Percentiles rank a stretch among this genome's conserved stretches.
These are phyloP conservation scores for Nicotiana obtusifolia DNA, from an alignment of 257 asterid genomes.

Conservation along the genomic window DNA sequence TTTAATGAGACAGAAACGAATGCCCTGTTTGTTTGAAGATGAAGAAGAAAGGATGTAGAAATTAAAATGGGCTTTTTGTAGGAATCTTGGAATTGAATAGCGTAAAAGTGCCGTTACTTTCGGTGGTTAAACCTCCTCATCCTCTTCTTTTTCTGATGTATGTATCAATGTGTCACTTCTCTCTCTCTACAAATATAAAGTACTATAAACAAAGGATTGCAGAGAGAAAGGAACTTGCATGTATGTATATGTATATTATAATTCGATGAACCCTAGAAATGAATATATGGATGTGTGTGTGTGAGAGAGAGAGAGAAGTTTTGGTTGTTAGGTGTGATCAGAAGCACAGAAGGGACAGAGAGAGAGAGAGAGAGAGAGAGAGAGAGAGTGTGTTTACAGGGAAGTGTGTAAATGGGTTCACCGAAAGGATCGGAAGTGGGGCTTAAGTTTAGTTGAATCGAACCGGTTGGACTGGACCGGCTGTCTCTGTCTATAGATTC, in stretches of 20 bases:
- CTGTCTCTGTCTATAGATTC: neutral
- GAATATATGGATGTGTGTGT: neutral
- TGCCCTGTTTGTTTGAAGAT: neutral
- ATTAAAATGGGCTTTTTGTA: neutral
- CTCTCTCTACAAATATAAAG: neutral
- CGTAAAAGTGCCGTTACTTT: neutral
- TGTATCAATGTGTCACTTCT: neutral
- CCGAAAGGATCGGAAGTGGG: neutral
- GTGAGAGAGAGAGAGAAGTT: neutral
- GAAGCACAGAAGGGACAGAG: neutral
- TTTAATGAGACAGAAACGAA: neutral
- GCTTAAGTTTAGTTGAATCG: neutral
- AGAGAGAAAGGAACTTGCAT: slow-evolving; percentile 10
- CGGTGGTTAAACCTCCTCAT: neutral
- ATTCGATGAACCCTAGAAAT: slow-evolving; percentile 9
- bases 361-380: neutral
- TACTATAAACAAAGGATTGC: neutral
- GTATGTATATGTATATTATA: neutral
- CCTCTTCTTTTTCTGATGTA: neutral
- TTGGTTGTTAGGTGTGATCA: neutral
- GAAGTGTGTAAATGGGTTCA: neutral
- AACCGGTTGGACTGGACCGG: neutral
- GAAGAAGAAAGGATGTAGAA: neutral
- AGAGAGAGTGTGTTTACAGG: neutral
- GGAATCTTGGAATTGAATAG: slow-evolving; percentile 3